Evolutionary conservation across 23 red algal species (phyloP).

Genomic region (Gracilaria vermiculophylla): DNA sequence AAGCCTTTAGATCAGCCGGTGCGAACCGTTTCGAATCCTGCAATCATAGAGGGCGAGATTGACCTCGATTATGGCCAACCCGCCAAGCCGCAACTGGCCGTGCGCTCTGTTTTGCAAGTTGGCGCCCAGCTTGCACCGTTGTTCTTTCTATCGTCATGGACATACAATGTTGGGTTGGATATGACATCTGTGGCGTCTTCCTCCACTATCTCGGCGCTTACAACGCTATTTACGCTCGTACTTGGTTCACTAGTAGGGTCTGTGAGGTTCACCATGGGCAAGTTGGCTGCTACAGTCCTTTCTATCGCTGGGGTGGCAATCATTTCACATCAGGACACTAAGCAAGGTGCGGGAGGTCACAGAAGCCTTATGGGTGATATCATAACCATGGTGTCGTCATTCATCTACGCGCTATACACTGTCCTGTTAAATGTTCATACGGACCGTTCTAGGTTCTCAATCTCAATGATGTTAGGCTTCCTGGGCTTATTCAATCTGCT

Average conservation of each 20-base stretch:
- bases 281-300: conserved; percentile 53
- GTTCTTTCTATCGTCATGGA: conserved; percentile 76
- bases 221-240: conserved; percentile 83
- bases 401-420: conserved; percentile 81
- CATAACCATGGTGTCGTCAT: conserved; percentile 57
- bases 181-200: conserved; percentile 89
- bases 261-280: conserved; percentile 60
- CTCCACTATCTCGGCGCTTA: conserved; percentile 78
- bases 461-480: conserved; percentile 74
- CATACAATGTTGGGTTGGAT: conserved; percentile 78
- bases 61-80: conserved; percentile 4
- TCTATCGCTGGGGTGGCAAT: conserved; percentile 69
- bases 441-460: not conserved
- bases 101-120: not conserved
- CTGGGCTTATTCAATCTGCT: conserved; percentile 46
- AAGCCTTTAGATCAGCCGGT: not conserved
- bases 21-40: not conserved
- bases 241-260: conserved; percentile 58
- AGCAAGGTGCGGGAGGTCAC: not conserved
- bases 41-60: not conserved
- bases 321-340: conserved; percentile 57
- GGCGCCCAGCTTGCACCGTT: conserved; percentile 53
- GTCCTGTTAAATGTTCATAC: conserved; percentile 41
- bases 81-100: not conserved
- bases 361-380: conserved; percentile 59